These are phyloP conservation scores for Gliomastix tumulicola DNA, from an alignment of 2,329 filamentous ascomycete species.

Conservation along the genomic window DNA sequence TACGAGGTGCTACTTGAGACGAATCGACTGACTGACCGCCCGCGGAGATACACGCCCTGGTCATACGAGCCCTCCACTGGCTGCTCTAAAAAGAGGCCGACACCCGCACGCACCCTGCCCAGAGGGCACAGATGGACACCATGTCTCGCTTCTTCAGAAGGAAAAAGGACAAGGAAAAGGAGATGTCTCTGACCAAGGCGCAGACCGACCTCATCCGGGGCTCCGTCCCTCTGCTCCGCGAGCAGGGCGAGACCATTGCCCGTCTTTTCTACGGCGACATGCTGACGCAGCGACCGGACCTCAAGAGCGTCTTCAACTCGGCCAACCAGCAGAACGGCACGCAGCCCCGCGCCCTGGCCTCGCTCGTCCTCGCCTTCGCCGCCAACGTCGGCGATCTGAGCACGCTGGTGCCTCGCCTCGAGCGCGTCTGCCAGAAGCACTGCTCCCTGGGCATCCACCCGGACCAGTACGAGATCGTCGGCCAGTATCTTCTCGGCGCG, in stretches of 20 bases:
- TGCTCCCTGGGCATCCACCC: slow-evolving; percentile 61
- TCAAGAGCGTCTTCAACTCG: slow-evolving; percentile 64
- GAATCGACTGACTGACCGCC: no score
- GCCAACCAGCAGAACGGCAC: slow-evolving; percentile 26
- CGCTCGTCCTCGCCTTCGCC: slow-evolving; percentile 60
- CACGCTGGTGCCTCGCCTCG: slow-evolving; percentile 45
- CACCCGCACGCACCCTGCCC: no score
- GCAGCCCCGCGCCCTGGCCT: slow-evolving; percentile 24
- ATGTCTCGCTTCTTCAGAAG: no score
- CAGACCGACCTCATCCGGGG: slow-evolving; percentile 62
- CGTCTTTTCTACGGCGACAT: slow-evolving; percentile 67
- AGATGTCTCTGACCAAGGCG: slow-evolving; percentile 35
- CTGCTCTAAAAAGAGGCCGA: no score
- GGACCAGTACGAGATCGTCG: slow-evolving; percentile 65
- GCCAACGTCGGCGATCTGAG: slow-evolving; percentile 59
- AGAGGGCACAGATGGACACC: no score
- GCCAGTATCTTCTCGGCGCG: slow-evolving; percentile 59
- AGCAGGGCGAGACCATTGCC: slow-evolving; percentile 63
- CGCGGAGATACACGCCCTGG: no score
- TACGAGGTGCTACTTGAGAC: no score
- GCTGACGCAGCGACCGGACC: slow-evolving; percentile 55
- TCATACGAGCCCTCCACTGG: no score
- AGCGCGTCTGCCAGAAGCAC: slow-evolving; percentile 64
- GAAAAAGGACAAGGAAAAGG: no score
- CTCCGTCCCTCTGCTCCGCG: slow-evolving; percentile 61